Evolutionary conservation across 2,329 filamentous ascomycete genomes (phyloP), one percentile per base, ranked within the genome.

Genomic region (Nemania abortiva): DNA sequence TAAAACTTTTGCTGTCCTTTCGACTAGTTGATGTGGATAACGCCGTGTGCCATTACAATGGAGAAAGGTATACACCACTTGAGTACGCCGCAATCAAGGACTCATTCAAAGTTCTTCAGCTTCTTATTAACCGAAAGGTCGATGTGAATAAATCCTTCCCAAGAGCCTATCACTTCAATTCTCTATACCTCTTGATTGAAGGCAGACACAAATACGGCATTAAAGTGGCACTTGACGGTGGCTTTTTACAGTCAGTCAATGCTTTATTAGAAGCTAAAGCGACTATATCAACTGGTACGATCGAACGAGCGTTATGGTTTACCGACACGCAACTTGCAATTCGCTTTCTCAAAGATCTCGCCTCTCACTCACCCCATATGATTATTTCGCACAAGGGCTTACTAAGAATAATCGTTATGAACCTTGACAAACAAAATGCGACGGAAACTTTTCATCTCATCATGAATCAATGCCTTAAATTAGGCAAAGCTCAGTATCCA

Each of bases 101-200:
- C n/a, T 53, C 62, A 0, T 65, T 29, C 11, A 15, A 31, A 9
- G 63, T 53, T 24, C 6, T 34, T 6, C 6, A 27, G 7, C 22
- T 45, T 47, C 55, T 65, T n/a, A 20, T 59, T 24, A 11, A 4
- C 15, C 47, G 2, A 1, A 18, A 18, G 1, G 47, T 47, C 18
- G 63, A 65, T 7, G 47, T 65, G 18, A 65, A 58, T 11, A 59
- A 53, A n/a, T 34, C 54, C 4, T 45, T 65, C 15, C 6, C 50
- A 10, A 1, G 24, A 2, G 1, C 3, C 37, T 0, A 22, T 29
- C 5, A 13, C 5, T 13, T 4, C 10, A 52, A 27, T 13, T 11
- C 49, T 29, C 22, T 52, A 1, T 4, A 15, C 22, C 29, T 52
- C 3, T 29, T 52, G 22, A 52, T 52, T 52, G 1, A 22, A n/a